Conservation (phyloP, 208 protist genomes). For the Tritrichomonas musculus region DNA sequence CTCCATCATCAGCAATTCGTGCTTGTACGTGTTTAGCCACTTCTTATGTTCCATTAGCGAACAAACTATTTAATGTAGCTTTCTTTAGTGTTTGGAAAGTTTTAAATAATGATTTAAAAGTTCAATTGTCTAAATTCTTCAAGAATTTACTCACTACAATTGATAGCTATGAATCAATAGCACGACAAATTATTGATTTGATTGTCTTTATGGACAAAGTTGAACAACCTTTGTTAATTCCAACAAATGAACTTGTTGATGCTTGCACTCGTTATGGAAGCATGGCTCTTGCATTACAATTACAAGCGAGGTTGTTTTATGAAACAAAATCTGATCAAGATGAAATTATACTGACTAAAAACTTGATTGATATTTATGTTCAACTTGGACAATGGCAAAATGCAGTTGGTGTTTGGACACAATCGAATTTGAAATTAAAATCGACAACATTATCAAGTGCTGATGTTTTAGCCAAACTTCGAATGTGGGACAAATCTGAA, state of each 20-base stretch:
- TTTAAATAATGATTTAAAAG: not conserved
- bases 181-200: not conserved
- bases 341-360: not conserved
- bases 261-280: not conserved
- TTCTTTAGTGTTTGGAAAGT: not conserved
- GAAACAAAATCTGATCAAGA: no score
- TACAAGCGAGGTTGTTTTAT: not conserved
- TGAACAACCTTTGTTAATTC: not conserved
- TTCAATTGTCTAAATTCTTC: not conserved
- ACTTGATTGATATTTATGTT: not conserved
- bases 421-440: not conserved
- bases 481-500: not conserved
- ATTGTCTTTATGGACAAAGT: slow-evolving; percentile 10
- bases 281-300: not conserved
- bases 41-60: not conserved
- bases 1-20: not conserved
- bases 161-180: not conserved
- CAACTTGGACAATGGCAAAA: not conserved
- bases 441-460: no score
- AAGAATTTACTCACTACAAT: not conserved
- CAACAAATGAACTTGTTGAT: not conserved
- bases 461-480: not conserved
- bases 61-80: not conserved
- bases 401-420: not conserved
- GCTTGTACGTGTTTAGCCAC: not conserved